Evolutionary conservation across 225 moss, liverwort and hornwort genomes (phyloP).

Genomic region (Physcomitrellopsis africana): DNA sequence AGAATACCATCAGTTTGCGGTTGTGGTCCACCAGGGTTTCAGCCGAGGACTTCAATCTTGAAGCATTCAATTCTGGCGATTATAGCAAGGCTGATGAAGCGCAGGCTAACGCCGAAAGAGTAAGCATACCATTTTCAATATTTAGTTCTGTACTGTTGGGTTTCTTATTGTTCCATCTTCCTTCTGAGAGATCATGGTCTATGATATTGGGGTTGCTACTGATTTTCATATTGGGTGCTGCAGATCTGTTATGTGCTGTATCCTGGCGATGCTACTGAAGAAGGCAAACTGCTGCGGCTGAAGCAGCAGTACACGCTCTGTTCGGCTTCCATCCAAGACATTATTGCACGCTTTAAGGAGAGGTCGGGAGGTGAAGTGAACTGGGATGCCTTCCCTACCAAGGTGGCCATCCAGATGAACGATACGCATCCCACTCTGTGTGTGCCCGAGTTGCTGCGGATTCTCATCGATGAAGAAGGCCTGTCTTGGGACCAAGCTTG

Average conservation of each 20-base stretch:
- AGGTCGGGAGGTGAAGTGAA: slow-evolving; percentile 68
- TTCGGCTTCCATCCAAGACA: slow-evolving; percentile 98
- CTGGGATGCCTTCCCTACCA: slow-evolving; percentile 85
- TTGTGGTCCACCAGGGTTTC: slow-evolving; percentile 81
- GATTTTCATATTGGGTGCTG: slow-evolving; percentile 1
- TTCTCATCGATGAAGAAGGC: slow-evolving; percentile 82
- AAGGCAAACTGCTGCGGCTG: slow-evolving; percentile 81
- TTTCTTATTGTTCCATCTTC: not conserved
- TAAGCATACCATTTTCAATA: slow-evolving; percentile 1
- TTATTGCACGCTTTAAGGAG: slow-evolving; percentile 88
- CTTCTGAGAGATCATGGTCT: not conserved
- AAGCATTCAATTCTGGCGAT: slow-evolving; percentile 83
- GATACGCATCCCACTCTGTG: slow-evolving; percentile 96
- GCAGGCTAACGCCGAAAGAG: slow-evolving; percentile 86
- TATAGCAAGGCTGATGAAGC: slow-evolving; percentile 70
- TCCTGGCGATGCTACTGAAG: slow-evolving; percentile 81
- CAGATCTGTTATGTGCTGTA: slow-evolving; percentile 98
- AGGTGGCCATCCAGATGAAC: slow-evolving; percentile 99
- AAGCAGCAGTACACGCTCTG: slow-evolving; percentile 97
- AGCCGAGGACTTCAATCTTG: slow-evolving; percentile 81
- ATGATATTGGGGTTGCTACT: not conserved
- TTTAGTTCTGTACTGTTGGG: not conserved
- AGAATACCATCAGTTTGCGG: slow-evolving; percentile 87
- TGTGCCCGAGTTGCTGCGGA: slow-evolving; percentile 89
- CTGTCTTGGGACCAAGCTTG: slow-evolving; percentile 91